phyloP scores from a whole-genome alignment of 202 grass and related monocot species.

The Cymbopogon flexuosus region DNA sequence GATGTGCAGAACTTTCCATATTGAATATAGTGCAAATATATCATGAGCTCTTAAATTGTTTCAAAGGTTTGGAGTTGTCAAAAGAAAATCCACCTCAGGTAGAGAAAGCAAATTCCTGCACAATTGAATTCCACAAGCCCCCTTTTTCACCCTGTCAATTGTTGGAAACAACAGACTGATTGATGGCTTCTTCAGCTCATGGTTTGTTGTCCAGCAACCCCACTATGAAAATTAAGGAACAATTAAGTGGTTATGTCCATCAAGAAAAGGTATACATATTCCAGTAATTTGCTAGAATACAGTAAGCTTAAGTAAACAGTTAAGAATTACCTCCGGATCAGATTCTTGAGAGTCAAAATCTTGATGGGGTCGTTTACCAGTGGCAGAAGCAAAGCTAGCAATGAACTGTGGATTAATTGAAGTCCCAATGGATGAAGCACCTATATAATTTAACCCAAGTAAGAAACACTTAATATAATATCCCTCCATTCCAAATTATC shows the following conservation, averaged over 20 bases:
- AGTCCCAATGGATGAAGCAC: constrained; percentile 84
- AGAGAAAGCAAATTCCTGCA: constrained; percentile 71
- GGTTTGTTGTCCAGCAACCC: constrained; percentile 69
- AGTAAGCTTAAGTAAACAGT: background rate
- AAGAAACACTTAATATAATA: constrained; percentile 3
- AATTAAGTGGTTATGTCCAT: constrained; percentile 18
- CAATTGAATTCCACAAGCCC: constrained; percentile 52
- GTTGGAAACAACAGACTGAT: constrained; percentile 80
- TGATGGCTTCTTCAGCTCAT: constrained; percentile 68
- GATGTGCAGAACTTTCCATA: background rate
- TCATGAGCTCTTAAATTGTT: constrained; percentile 10
- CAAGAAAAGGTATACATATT: constrained; percentile 26
- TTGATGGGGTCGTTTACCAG: constrained; percentile 52
- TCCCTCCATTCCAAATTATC: background rate
- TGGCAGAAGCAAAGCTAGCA: constrained; percentile 65
- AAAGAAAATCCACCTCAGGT: constrained; percentile 56
- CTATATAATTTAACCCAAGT: constrained; percentile 35
- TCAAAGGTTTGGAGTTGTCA: background rate
- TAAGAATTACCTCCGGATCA: constrained; percentile 65
- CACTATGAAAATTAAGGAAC: constrained; percentile 52
- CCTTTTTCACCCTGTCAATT: constrained; percentile 64
- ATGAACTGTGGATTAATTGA: constrained; percentile 79
- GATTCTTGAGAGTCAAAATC: constrained; percentile 75
- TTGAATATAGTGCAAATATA: constrained; percentile 8
- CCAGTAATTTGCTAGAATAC: constrained; percentile 11